A percentile compares a stretch with the other conserved stretches of the same genome.
Evolutionary conservation across 106 monocot species (phyloP).

Genomic region (Allium fistulosum): DNA sequence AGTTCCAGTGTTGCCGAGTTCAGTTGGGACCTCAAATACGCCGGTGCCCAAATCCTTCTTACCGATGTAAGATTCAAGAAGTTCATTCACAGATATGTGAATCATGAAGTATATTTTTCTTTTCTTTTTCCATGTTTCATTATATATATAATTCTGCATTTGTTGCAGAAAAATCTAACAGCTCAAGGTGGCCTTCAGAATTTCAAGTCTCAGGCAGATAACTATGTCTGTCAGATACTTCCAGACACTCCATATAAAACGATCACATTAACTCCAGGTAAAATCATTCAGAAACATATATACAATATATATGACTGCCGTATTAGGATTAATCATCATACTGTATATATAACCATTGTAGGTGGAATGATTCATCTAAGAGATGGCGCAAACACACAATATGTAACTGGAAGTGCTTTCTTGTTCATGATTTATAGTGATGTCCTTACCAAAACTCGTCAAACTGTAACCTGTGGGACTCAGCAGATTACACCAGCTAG

Average conservation of each 20-base stretch:
- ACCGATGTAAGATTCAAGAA: slow-evolving; percentile 27
- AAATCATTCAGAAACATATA: neutral
- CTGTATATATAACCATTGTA: neutral
- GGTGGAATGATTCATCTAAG: slow-evolving; percentile 78
- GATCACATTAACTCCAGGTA: slow-evolving; percentile 65
- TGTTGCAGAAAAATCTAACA: slow-evolving; percentile 32
- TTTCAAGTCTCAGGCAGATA: slow-evolving; percentile 80
- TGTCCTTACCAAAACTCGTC: slow-evolving; percentile 31
- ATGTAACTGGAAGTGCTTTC: slow-evolving; percentile 69
- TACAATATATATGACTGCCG: too few relatives aligned
- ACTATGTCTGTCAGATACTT: slow-evolving; percentile 66
- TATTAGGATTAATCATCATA: too few relatives aligned
- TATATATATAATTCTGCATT: neutral
- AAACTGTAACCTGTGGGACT: slow-evolving; percentile 56
- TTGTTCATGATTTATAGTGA: slow-evolving; percentile 68
- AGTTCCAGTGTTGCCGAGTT: slow-evolving; percentile 66
- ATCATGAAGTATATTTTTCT: neutral
- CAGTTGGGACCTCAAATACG: slow-evolving; percentile 89
- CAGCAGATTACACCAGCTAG: slow-evolving; percentile 35
- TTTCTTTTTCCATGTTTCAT: neutral
- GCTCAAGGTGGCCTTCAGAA: slow-evolving; percentile 35
- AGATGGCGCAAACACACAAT: slow-evolving; percentile 94
- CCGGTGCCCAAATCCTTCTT: slow-evolving; percentile 80
- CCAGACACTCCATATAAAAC: slow-evolving; percentile 70
- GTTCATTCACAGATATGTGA: neutral